Conservation (phyloP, 192 early-diverging fungal genomes). For the Jimgerdemannia flammicorona region DNA sequence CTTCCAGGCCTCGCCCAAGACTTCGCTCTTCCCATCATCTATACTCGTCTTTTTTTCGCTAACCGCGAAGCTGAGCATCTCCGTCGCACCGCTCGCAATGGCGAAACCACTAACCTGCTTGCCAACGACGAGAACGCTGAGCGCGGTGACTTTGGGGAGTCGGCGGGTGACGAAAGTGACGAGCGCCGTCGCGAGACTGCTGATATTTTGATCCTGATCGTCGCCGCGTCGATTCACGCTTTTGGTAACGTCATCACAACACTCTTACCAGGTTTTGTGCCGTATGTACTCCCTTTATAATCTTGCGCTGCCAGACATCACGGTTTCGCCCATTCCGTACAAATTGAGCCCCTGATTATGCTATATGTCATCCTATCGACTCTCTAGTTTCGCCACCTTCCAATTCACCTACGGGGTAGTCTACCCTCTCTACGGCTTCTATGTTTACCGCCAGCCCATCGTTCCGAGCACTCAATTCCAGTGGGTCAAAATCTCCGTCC, state of each 20-base stretch:
- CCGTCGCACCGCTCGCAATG: not conserved
- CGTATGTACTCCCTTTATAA: not conserved
- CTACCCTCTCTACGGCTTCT: constrained; percentile 18
- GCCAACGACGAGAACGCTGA: not conserved
- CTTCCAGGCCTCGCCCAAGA: constrained; percentile 11
- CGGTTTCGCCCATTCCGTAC: constrained; percentile 8
- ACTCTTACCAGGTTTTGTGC: not conserved
- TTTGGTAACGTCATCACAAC: not conserved
- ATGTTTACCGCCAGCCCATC: not conserved
- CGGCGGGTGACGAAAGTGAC: not conserved
- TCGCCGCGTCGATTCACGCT: not conserved
- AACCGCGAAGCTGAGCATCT: constrained; percentile 2
- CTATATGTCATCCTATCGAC: too few species aligned
- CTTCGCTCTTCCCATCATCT: constrained; percentile 13
- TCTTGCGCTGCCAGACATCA: not conserved
- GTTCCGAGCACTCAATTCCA: not conserved
- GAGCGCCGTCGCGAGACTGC: constrained; percentile 6
- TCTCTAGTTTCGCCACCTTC: constrained; percentile 17
- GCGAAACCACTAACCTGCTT: not conserved
- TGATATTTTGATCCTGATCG: not conserved
- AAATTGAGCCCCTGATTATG: not conserved
- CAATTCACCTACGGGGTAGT: constrained; percentile 21
- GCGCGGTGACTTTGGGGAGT: constrained; percentile 5
- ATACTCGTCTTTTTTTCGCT: constrained; percentile 21
- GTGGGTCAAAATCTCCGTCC: too few species aligned